Conservation (phyloP, 768 basidiomycete genomes). For the Suillus americanus region DNA sequence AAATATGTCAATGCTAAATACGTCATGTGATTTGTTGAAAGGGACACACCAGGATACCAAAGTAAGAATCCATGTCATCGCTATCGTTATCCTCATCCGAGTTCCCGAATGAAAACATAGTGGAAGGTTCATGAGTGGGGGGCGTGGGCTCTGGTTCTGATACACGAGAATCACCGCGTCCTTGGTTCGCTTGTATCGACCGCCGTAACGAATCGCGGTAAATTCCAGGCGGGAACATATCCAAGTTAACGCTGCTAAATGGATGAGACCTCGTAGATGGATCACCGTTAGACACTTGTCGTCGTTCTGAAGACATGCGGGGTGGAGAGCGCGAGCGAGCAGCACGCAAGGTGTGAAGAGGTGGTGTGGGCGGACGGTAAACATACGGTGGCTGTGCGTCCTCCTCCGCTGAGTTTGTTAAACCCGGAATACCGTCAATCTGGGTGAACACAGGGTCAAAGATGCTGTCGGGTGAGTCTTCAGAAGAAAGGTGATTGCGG, state of each 20-base stretch:
- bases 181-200: conserved; percentile 17
- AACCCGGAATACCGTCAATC: neutral
- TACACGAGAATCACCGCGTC: conserved; percentile 7
- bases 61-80: conserved; percentile 5
- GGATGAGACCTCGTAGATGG: conserved; percentile 20
- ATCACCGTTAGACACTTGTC: neutral
- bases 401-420: neutral
- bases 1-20: neutral
- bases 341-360: neutral
- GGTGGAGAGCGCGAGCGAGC: neutral
- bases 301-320: neutral
- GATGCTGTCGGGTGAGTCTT: neutral
- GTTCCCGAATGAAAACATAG: neutral
- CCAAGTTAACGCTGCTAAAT: conserved; percentile 30
- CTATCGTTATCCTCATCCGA: conserved; percentile 6
- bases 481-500: neutral
- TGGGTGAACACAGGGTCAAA: neutral
- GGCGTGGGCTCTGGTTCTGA: neutral
- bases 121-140: neutral
- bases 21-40: neutral
- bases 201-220: conserved; percentile 31
- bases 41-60: neutral
- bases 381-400: neutral
- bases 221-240: conserved; percentile 31
- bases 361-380: neutral